phyloP scores from a whole-genome alignment of 176 grass and related monocot genomes.

The Rhipidocladum racemiflorum region DNA sequence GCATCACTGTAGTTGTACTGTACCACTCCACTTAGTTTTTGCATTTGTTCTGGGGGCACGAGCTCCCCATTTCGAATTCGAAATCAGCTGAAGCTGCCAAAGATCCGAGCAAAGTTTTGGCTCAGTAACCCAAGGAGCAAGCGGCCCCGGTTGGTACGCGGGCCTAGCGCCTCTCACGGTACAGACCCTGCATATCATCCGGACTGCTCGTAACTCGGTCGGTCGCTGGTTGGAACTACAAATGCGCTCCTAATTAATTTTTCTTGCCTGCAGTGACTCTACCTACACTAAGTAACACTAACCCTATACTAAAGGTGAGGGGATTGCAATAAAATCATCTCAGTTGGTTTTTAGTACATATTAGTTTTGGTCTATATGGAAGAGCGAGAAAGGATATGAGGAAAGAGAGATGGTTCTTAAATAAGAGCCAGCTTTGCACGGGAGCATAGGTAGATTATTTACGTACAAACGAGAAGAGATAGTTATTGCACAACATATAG shows the following conservation, averaged over 20 bases:
- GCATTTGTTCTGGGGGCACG: slow-evolving; percentile 5
- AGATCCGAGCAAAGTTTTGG: slow-evolving; percentile 2
- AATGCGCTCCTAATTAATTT: not conserved
- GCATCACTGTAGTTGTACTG: not conserved
- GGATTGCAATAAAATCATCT: no score
- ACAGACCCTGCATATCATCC: slow-evolving; percentile 35
- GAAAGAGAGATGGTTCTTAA: no score
- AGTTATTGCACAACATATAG: no score
- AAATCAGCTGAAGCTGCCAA: not conserved
- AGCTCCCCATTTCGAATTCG: slow-evolving; percentile 31
- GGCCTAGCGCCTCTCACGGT: not conserved
- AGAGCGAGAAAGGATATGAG: no score
- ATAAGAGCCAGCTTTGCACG: no score
- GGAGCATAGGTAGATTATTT: no score
- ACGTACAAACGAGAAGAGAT: no score
- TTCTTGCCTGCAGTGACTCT: not conserved
- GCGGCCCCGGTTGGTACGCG: not conserved
- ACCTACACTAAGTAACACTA: no score
- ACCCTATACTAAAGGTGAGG: no score
- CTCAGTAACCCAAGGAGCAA: not conserved
- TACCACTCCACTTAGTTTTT: not conserved
- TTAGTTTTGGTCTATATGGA: no score
- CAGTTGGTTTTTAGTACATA: no score
- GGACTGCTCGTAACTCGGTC: slow-evolving; percentile 30
- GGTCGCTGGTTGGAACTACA: slow-evolving; percentile 22